phyloP scores from a whole-genome alignment of 1,284 basidiomycete species.

The Malassezia sp. region DNA sequence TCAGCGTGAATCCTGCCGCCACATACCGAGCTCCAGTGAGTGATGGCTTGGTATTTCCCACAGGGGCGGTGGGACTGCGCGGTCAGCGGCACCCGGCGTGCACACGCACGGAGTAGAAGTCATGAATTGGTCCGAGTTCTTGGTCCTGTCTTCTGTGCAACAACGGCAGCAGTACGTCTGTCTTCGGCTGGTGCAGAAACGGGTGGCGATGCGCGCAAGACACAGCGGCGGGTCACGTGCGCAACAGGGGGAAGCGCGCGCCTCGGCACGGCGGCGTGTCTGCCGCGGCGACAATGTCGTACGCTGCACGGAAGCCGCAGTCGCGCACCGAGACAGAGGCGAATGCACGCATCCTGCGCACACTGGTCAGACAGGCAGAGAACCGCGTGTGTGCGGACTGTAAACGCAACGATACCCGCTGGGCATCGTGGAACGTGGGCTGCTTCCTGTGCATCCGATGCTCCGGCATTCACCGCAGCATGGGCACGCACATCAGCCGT shows the following conservation, averaged over 20 bases:
- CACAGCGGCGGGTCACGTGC: too few species aligned
- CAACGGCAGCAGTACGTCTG: too few species aligned
- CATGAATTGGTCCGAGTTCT: constrained; percentile 16
- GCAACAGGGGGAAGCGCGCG: too few species aligned
- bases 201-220: too few species aligned
- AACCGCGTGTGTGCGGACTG: constrained; percentile 67
- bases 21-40: constrained; percentile 48
- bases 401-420: constrained; percentile 63
- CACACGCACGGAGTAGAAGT: constrained; percentile 20
- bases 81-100: not conserved
- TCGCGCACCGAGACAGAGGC: constrained; percentile 43
- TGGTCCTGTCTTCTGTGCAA: too few species aligned
- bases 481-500: constrained; percentile 69
- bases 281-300: constrained; percentile 41
- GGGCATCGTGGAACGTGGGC: constrained; percentile 96
- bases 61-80: constrained; percentile 15
- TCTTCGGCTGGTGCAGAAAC: too few species aligned
- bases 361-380: constrained; percentile 55
- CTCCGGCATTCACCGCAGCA: constrained; percentile 92
- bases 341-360: constrained; percentile 36
- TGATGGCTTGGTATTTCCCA: constrained; percentile 46
- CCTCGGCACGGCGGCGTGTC: too few species aligned
- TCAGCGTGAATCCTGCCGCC: not conserved
- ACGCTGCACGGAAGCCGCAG: constrained; percentile 25
- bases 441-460: constrained; percentile 92